Percentiles rank a stretch among this genome's conserved stretches.
phyloP scores from a whole-genome alignment of 2,329 filamentous ascomycete genomes.

The Beauveria sp. region DNA sequence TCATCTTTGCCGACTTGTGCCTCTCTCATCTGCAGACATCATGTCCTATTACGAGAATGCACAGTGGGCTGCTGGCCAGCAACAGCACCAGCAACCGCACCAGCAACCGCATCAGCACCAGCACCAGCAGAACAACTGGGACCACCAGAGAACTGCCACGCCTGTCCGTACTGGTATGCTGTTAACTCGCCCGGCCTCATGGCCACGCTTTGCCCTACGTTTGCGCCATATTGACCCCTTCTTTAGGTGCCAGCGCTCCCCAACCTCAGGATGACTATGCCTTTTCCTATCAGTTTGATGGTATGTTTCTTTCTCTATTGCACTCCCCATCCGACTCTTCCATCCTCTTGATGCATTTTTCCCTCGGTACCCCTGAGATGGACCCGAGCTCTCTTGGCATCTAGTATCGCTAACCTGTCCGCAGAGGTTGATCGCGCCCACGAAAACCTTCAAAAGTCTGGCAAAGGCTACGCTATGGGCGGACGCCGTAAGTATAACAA shows the following conservation, averaged over 20 bases:
- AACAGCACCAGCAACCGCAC: constrained; percentile 9
- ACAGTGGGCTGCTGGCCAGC: constrained; percentile 28
- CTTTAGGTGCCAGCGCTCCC: constrained; percentile 65
- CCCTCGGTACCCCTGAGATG: constrained; percentile 3
- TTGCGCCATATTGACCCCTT: constrained; percentile 12
- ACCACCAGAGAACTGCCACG: constrained; percentile 35
- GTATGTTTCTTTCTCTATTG: constrained; percentile 46
- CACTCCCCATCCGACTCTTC: background rate
- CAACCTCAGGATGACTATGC: constrained; percentile 70
- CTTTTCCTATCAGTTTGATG: constrained; percentile 83
- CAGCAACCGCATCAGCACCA: background rate
- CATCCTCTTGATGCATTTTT: background rate
- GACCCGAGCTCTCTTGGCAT: background rate
- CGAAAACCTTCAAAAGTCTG: constrained; percentile 94
- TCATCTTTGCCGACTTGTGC: constrained; percentile 12
- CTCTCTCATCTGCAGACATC: constrained; percentile 9
- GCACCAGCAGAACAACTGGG: constrained; percentile 32
- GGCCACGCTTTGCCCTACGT: background rate
- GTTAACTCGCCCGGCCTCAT: constrained; percentile 10
- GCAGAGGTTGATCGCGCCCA: constrained; percentile 91
- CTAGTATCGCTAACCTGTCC: constrained; percentile 1
- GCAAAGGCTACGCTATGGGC: constrained; percentile 73
- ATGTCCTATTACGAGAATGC: constrained; percentile 42
- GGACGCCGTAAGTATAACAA: constrained; percentile 71
- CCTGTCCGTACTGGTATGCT: constrained; percentile 33